These are phyloP conservation scores for Parafenestella ontariensis DNA, from an alignment of 2,329 filamentous ascomycete species.

Conservation along the genomic window DNA sequence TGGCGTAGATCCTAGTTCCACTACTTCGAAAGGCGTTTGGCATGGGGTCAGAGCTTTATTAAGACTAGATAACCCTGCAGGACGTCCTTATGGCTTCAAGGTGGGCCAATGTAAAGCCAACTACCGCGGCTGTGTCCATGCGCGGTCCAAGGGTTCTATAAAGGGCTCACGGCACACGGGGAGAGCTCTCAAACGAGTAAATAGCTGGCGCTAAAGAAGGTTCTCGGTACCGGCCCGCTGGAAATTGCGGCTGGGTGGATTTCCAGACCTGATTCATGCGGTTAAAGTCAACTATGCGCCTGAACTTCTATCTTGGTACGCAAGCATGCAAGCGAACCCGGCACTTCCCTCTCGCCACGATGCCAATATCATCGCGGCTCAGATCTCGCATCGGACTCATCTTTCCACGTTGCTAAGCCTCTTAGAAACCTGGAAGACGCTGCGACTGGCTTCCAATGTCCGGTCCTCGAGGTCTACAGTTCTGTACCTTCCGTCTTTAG, in stretches of 20 bases:
- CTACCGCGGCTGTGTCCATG: not conserved
- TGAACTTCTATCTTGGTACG: not conserved
- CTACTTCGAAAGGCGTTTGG: not conserved
- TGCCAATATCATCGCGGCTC: not conserved
- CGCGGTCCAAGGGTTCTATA: not conserved
- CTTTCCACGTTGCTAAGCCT: slow-evolving; percentile 1
- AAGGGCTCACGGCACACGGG: slow-evolving; percentile 1
- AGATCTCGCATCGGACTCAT: slow-evolving; percentile 1
- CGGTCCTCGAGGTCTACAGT: not conserved
- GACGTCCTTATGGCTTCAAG: not conserved
- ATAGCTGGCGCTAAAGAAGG: not conserved
- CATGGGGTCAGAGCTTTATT: not conserved
- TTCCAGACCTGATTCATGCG: slow-evolving; percentile 12
- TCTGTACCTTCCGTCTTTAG: not conserved
- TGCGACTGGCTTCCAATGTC: not conserved
- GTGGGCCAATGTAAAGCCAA: slow-evolving; percentile 3
- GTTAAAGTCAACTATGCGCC: slow-evolving; percentile 1
- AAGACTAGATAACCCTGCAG: slow-evolving; percentile 6
- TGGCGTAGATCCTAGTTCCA: slow-evolving; percentile 4
- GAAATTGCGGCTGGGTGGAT: not conserved
- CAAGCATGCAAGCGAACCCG: not conserved
- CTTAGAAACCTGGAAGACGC: not conserved
- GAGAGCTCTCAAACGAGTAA: not conserved
- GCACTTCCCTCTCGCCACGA: slow-evolving; percentile 1
- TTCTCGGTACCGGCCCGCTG: slow-evolving; percentile 8